Base-by-base conservation (phyloP, 2,329 filamentous ascomycete species). In the Huntiella moniliformis region DNA sequence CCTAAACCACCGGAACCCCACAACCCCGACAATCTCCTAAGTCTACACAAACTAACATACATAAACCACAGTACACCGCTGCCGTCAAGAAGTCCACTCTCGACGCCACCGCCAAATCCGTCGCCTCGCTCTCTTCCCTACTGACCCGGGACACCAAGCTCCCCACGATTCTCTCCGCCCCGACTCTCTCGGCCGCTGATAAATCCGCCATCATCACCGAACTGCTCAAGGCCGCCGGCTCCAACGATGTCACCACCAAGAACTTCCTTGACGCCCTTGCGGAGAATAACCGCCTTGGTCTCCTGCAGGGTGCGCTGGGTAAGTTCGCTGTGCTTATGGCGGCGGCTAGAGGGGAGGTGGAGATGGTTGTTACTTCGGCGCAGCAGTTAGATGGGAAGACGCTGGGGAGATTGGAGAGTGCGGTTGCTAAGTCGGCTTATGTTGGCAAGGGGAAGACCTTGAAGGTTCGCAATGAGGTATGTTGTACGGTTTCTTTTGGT, bases 381-480 rank as follows among this genome's bases (percentile, higher is more conserved):
- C 54, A 91, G 82, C 71, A 79, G 62, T 78, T 98, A 60, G 91
- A 98, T 66, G 74, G 67, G 71, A 87, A 78, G 73, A 86, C 82
- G 53, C 74, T 98, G 57, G 70, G 64, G 63, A 82, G 91, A 60
- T 76, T 98, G 56, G 87, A 98, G 73, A 67, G 69, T 55, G 86
- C 87, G 56, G 78, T 96, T 58, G 62, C 79, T 67, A 96, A 95
- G 75, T 94, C 86, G 52, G 66, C 79, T 61, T 92, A 86, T 68
- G 77, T 87, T 56, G 79, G 80, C 61, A 74, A 82, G 63, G 87
- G 87, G 70, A 87, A 95, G 80, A 96, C 93, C 74, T 77, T 96
- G 66, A 96, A 94, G 80, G 82, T 96, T 58, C 83, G 85, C 57
- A 82, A 92, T 68, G 81, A 85, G 73, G 82, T 84, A 66, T 49